Evolutionary conservation across 2,329 filamentous ascomycete species (phyloP), one percentile per base, ranked within the genome.

Genomic region (Neofusicoccum laricinum): DNA sequence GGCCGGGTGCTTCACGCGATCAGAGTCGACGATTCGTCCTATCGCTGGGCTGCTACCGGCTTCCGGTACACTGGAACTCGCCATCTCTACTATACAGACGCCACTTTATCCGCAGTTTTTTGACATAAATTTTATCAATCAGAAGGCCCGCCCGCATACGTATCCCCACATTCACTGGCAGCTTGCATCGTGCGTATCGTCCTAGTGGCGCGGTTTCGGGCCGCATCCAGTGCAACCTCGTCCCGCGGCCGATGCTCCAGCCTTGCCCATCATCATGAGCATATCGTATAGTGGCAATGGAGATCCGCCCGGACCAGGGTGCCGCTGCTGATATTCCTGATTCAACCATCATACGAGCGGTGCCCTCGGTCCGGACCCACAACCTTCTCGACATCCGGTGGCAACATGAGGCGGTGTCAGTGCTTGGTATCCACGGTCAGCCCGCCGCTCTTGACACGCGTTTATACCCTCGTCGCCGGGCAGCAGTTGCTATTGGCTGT

Each of bases 111-210:
- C 55, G 55, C 55, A 59, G 41, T 14, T 59, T 59, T 48, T 46
- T 46, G 30, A 59, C 49, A 53, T 53, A 46, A 59, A 36, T 19
- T 59, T 59, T 45, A 59, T 59, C 21, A 59, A 59, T 59, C 55
- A 59, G 55, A 59, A 59, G 55, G 41, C n/a, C 40, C 10, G 36
- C 55, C 40, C 55, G 55, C 55, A 59, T 58, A 41, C 51, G 15
- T 59, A 34, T 57, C 38, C 36, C 51, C 51, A 57, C 51, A 57
- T 41, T 40, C 17, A 41, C 55, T 46, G 40, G 19, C 55, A 36
- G 40, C 43, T 41, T 59, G 55, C 55, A 59, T 59, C 55, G 41
- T 25, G 32, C 41, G 41, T 46, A 45, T n/a, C n/a, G 5, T 36
- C 25, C 41, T 36, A 59, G 41, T 46, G 55, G 55, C 55, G 55